phyloP scores from a whole-genome alignment of 805 yeast genomes.

The Ascoidea rubescens region DNA sequence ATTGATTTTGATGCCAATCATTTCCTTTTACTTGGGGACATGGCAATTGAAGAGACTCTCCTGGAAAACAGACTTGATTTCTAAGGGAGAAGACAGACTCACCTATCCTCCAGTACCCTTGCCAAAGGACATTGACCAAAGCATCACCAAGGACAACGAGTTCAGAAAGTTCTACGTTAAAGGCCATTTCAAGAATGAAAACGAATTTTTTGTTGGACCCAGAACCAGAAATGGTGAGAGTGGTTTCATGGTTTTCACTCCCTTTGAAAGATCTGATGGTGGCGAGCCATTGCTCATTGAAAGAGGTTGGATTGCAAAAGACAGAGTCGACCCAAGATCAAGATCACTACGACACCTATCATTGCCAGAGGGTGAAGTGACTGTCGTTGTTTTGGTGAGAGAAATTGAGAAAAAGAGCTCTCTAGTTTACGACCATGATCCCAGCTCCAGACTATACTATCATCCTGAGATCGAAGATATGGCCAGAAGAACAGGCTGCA shows the following conservation, averaged over 20 bases:
- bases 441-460: conserved; percentile 55
- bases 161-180: conserved; percentile 64
- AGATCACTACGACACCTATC: conserved; percentile 55
- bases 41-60: conserved; percentile 82
- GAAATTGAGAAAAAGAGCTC: conserved; percentile 48
- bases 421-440: conserved; percentile 56
- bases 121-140: conserved; percentile 54
- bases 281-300: conserved; percentile 71
- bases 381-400: conserved; percentile 62
- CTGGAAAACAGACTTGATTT: conserved; percentile 81
- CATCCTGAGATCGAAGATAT: conserved; percentile 73
- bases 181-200: conserved; percentile 71
- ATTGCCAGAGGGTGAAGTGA: conserved; percentile 58
- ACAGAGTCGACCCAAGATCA: conserved; percentile 39
- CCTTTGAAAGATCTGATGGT: conserved; percentile 61
- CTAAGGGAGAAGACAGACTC: conserved; percentile 70
- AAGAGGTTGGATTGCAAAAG: conserved; percentile 85
- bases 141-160: conserved; percentile 59
- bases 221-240: conserved; percentile 54
- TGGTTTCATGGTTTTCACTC: conserved; percentile 75
- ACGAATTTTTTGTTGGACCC: conserved; percentile 90
- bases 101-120: conserved; percentile 59
- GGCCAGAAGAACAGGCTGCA: conserved; percentile 51
- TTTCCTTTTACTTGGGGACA: conserved; percentile 75
- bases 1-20: conserved; percentile 64